Evolutionary conservation across 257 asterid genomes (phyloP).

Genomic region (Lycium ferocissimum): DNA sequence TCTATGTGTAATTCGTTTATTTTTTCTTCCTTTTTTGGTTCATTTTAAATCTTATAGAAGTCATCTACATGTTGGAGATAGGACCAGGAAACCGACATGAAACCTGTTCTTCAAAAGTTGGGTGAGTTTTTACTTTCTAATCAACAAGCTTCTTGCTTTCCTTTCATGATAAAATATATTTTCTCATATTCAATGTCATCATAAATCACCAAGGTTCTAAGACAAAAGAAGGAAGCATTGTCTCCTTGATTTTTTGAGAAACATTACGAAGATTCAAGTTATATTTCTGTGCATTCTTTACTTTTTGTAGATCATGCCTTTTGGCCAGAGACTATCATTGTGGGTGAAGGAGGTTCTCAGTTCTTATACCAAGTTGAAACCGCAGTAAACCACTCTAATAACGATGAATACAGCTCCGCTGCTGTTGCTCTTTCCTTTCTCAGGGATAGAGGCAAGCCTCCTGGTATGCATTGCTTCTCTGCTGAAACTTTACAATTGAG

Average conservation of each 20-base stretch:
- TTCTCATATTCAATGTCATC: neutral
- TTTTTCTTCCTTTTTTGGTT: neutral
- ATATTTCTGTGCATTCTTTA: slow-evolving; percentile 17
- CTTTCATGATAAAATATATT: neutral
- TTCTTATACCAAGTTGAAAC: slow-evolving; percentile 52
- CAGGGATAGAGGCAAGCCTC: slow-evolving; percentile 56
- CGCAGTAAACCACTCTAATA: slow-evolving; percentile 10
- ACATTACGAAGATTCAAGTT: slow-evolving; percentile 18
- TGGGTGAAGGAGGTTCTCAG: slow-evolving; percentile 67
- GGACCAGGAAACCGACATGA: slow-evolving; percentile 67
- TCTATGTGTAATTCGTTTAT: slow-evolving; percentile 22
- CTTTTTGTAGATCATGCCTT: slow-evolving; percentile 65
- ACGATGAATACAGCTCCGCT: slow-evolving; percentile 35
- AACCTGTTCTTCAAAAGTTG: slow-evolving; percentile 66
- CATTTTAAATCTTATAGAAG: slow-evolving; percentile 42
- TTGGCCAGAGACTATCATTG: slow-evolving; percentile 58
- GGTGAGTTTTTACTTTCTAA: slow-evolving; percentile 57
- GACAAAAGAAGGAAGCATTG: neutral
- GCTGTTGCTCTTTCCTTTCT: slow-evolving; percentile 69
- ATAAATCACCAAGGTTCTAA: neutral
- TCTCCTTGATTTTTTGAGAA: neutral
- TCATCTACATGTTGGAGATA: slow-evolving; percentile 51
- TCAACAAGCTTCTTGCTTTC: slow-evolving; percentile 20
- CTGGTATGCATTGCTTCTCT: slow-evolving; percentile 53
- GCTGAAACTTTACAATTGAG: slow-evolving; percentile 13